Evolutionary conservation across 1,139 yeast genomes (phyloP), one percentile per base, ranked within the genome.

Genomic region (Debaryomyces udenii): DNA sequence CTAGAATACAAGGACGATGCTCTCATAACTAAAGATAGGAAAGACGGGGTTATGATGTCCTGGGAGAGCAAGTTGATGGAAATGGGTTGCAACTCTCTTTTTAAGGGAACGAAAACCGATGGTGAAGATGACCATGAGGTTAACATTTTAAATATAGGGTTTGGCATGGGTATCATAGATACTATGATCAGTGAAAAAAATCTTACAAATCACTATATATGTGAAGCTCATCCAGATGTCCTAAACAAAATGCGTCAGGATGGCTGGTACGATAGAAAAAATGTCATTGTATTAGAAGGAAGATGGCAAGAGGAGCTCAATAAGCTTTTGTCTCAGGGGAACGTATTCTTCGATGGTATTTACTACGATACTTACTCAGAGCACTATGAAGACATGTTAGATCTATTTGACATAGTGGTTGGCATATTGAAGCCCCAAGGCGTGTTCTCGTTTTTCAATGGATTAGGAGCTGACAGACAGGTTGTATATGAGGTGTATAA

Each of bases 31-130:
- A 74, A 80, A 46, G 81, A 78, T 23, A 73, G 83, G 44, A 75
- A 81, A 37, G 98, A 91, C 55, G 98, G 97, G 20, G 97, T 91
- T 3, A 91, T 91, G 98, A 91, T 91, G 98, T 85, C 86, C 51
- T 91, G 98, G 98, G 98, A 91, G 61, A 76, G 81, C 3, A 80
- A 81, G 22, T 73, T 91, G 42, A 91, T 91, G 98, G 69, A 74
- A 45, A 70, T 83, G 16, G 95, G 96, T 1, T 85, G 96, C 43
- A 81, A 84, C 20, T 68, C 90, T 0, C 59, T 90, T 13, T 81
- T 84, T 59, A 66, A 69, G 39, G 67, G 74, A 3, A 41, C 63
- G 28, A 41, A 49, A 2, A 58, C 46, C 1, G 61, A 53, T n/a
- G 59, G 57, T 5, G 66, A 61, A 37, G 46, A 50, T 10, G 77